Evolutionary conservation across 169 alveolate genomes (phyloP).

Genomic region (Cryptosporidium bovis): DNA sequence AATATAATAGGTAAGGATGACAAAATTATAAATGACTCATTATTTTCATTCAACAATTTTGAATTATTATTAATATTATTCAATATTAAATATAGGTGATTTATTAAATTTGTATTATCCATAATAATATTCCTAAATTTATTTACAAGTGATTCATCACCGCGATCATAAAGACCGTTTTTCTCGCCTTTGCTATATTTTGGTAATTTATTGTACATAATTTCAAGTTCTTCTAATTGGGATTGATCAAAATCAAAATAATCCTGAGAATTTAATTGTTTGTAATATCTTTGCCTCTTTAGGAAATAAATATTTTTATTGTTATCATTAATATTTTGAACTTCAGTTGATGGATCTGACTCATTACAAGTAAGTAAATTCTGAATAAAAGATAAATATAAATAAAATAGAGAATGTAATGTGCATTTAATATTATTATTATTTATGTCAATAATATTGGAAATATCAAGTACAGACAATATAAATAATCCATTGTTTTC

Average conservation of each 20-base stretch:
- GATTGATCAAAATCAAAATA: conserved; percentile 60
- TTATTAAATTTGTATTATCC: conserved; percentile 17
- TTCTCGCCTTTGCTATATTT: conserved; percentile 21
- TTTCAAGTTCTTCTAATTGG: conserved; percentile 46
- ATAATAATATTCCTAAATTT: conserved; percentile 28
- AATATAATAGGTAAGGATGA: conserved; percentile 6
- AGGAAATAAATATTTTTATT: conserved; percentile 1
- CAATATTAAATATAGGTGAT: conserved; percentile 13
- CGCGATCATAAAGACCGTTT: conserved; percentile 58
- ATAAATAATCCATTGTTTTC: conserved; percentile 23
- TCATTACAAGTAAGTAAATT: conserved; percentile 48
- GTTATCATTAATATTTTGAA: background rate
- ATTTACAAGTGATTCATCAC: conserved; percentile 49
- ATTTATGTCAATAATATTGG: conserved; percentile 5
- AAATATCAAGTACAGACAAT: conserved; percentile 13
- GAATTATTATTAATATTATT: background rate
- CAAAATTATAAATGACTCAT: background rate
- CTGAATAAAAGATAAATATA: conserved; percentile 41
- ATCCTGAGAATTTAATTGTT: conserved; percentile 21
- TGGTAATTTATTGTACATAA: conserved; percentile 41
- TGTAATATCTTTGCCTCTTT: conserved; percentile 34
- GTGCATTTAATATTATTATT: background rate
- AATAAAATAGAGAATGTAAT: conserved; percentile 12
- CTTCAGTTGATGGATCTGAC: conserved; percentile 32
- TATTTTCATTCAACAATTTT: background rate